Percentiles rank a stretch among this genome's conserved stretches.
Conservation (phyloP, 1,284 basidiomycete species). For the Austroboletus novae-zelandiae region DNA sequence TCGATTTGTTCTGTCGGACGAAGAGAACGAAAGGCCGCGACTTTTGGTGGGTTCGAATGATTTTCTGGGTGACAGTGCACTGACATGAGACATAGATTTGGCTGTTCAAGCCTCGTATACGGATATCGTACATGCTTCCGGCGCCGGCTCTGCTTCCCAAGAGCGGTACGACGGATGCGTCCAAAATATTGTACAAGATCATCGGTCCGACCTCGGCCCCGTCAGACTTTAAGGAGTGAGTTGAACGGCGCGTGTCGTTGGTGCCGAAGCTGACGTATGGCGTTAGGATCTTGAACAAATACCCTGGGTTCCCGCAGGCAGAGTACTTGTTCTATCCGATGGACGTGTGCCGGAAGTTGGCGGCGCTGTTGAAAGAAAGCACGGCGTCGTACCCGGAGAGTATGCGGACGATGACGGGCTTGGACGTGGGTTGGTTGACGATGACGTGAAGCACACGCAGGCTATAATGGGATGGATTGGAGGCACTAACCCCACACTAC, state of each 20-base stretch:
- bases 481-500: background rate
- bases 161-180: slow-evolving; percentile 59
- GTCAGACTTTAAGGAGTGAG: slow-evolving; percentile 56
- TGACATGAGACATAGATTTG: slow-evolving; percentile 55
- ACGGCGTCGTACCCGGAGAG: slow-evolving; percentile 70
- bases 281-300: slow-evolving; percentile 54
- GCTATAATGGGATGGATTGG: background rate
- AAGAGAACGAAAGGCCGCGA: slow-evolving; percentile 73
- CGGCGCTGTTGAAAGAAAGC: slow-evolving; percentile 67
- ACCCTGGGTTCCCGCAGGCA: slow-evolving; percentile 81
- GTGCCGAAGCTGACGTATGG: slow-evolving; percentile 1
- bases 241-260: slow-evolving; percentile 4
- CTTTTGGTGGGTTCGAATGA: slow-evolving; percentile 53
- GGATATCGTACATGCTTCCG: slow-evolving; percentile 65
- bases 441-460: slow-evolving; percentile 14
- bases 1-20: slow-evolving; percentile 82
- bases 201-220: slow-evolving; percentile 52
- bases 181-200: slow-evolving; percentile 76
- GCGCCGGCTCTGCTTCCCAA: slow-evolving; percentile 58
- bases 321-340: slow-evolving; percentile 78
- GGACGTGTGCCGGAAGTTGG: slow-evolving; percentile 66
- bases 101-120: slow-evolving; percentile 87
- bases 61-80: background rate
- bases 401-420: slow-evolving; percentile 71
- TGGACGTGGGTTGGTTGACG: slow-evolving; percentile 77